Percentiles rank a stretch among this genome's conserved stretches.
phyloP scores from a whole-genome alignment of 1,139 yeast genomes.

The Magnusiomyces paraingens region DNA sequence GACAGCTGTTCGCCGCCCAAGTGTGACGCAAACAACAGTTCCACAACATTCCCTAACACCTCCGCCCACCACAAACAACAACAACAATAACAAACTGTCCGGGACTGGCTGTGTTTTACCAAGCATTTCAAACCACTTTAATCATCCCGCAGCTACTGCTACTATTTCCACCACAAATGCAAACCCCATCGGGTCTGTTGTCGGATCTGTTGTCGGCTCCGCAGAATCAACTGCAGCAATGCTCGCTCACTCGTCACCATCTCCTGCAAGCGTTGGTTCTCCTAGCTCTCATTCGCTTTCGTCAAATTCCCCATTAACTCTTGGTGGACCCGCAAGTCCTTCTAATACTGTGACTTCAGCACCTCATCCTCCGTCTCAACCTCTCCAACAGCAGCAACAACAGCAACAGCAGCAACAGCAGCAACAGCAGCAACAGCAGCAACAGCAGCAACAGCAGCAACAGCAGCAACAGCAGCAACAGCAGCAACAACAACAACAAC shows the following conservation, averaged over 20 bases:
- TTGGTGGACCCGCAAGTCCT: not conserved
- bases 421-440: slow-evolving; percentile 4
- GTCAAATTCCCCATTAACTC: not conserved
- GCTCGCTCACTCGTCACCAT: not conserved
- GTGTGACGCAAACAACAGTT: too few species aligned
- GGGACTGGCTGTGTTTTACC: too few species aligned
- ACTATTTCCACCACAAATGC: too few species aligned
- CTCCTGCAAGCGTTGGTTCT: not conserved
- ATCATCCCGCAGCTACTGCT: too few species aligned
- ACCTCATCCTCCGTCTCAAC: not conserved
- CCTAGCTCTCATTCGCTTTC: not conserved
- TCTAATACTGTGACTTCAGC: not conserved
- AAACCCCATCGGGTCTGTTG: too few species aligned
- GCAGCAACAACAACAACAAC: not conserved
- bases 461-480: not conserved
- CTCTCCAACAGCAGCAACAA: not conserved
- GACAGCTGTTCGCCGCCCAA: too few species aligned
- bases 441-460: not conserved
- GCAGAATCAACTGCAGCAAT: not conserved
- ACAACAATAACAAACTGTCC: too few species aligned
- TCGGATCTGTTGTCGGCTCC: too few species aligned
- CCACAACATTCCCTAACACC: too few species aligned
- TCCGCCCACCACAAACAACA: too few species aligned
- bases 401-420: slow-evolving; percentile 1
- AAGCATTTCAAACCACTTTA: too few species aligned